Percentiles rank a stretch among this genome's conserved stretches.
Evolutionary conservation across 148 eudicot genomes (phyloP).

Genomic region (Dysphania ambrosioides): DNA sequence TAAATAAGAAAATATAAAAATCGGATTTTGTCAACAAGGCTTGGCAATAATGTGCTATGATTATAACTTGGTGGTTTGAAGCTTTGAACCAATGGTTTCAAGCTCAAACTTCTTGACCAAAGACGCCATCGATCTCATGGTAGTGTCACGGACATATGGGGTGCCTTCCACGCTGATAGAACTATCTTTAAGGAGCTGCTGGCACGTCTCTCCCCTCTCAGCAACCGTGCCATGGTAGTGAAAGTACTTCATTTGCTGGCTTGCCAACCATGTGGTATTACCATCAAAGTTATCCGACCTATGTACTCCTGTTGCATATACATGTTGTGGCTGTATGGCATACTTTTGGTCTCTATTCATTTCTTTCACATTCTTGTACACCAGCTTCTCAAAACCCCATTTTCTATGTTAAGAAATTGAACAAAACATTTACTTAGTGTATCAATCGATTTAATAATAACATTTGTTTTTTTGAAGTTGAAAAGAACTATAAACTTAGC

Average conservation of each 20-base stretch:
- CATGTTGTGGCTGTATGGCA: constrained; percentile 62
- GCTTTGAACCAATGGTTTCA: constrained; percentile 48
- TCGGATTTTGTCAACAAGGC: too few relatives aligned
- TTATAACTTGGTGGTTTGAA: constrained; percentile 48
- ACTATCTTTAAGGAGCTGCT: constrained; percentile 38
- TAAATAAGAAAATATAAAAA: too few relatives aligned
- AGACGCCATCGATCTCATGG: constrained; percentile 44
- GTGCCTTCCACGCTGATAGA: constrained; percentile 31
- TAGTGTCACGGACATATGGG: constrained; percentile 52
- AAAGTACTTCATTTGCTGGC: constrained; percentile 47
- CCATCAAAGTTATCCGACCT: constrained; percentile 55
- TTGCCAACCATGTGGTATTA: constrained; percentile 39
- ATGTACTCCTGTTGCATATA: constrained; percentile 77
- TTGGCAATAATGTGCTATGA: too few relatives aligned
- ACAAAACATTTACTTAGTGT: too few relatives aligned
- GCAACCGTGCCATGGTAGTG: constrained; percentile 74
- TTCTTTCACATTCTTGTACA: constrained; percentile 49
- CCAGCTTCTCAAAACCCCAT: constrained; percentile 90
- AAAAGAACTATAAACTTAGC: too few relatives aligned
- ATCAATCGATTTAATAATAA: too few relatives aligned
- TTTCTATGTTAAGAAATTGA: constrained; percentile 35
- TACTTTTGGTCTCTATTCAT: constrained; percentile 68
- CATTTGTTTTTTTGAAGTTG: too few relatives aligned
- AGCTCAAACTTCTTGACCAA: constrained; percentile 63
- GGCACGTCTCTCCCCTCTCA: constrained; percentile 51